Evolutionary conservation across 192 early-diverging fungal species (phyloP), one percentile per base, ranked within the genome.

Genomic region (Podochytrium sp.): DNA sequence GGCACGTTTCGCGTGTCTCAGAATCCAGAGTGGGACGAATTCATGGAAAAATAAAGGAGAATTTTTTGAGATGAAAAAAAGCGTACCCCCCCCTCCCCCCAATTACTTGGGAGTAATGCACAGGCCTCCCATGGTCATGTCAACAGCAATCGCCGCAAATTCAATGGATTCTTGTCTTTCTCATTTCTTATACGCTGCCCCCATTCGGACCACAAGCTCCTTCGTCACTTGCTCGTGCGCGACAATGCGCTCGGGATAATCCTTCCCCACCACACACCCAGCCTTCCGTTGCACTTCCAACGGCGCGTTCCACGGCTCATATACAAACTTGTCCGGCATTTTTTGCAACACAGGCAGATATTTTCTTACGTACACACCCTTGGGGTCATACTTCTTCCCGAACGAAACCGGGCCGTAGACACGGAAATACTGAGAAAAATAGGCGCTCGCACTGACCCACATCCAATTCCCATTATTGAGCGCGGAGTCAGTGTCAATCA

Each of bases 401-500:
- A 78, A 80, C 23, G 76, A 41, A 27, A 80, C 72, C n/a, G 64
- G 71, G 18, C 61, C 59, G 71, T 80, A 80, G 12, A 80, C 42
- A 2, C 65, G 49, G 27, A 73, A 77, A 60, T 80, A 80, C 49
- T 67, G 63, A 12, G 32, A 12, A 40, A 63, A 80, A 33, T 63
- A 80, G 1, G 79, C 79, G 27, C 59, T 65, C 2, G 55, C 29
- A 49, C 69, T 76, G n/a, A 80, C 39, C 79, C 79, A 80, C 57
- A 80, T 39, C 79, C 79, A 80, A 53, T 80, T 80, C 3, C 75
- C 79, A 35, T 43, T 23, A 47, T 80, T 80, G 12, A 65, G 38
- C 25, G 56, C 40, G 16, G 53, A 50, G 37, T 80, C 75, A 25
- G 34, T 33, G 51, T 80, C 79, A 23, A 80, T 47, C 50, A 79